Conservation (phyloP, 2,329 filamentous ascomycete species). For the Sclerotinia trifoliorum region DNA sequence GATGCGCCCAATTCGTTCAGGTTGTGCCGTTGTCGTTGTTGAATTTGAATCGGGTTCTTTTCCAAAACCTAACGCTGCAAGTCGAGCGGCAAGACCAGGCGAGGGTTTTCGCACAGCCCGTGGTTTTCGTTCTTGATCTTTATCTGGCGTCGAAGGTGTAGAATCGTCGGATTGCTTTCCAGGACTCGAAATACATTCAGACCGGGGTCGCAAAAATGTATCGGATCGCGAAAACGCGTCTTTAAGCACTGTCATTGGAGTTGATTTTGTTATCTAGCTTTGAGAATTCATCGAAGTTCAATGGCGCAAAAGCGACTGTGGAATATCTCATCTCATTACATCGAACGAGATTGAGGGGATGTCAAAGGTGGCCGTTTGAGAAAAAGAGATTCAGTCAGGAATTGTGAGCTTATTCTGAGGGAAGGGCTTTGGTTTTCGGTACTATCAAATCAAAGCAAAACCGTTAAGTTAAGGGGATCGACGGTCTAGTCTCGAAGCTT, state of each 20-base stretch:
- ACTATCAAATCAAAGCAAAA: slow-evolving; percentile 12
- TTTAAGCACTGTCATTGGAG: slow-evolving; percentile 29
- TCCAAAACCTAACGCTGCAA: slow-evolving; percentile 64
- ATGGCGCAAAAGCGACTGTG: slow-evolving; percentile 21
- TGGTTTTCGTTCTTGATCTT: slow-evolving; percentile 30
- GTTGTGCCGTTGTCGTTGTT: slow-evolving; percentile 31
- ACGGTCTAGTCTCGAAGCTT: slow-evolving; percentile 11
- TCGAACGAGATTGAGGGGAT: slow-evolving; percentile 8
- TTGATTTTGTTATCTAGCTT: slow-evolving; percentile 18
- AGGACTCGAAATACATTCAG: slow-evolving; percentile 22
- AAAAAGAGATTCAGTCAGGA: neutral
- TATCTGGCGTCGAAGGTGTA: slow-evolving; percentile 26
- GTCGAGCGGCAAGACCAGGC: slow-evolving; percentile 62
- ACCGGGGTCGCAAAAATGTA: slow-evolving; percentile 28
- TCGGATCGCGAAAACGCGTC: slow-evolving; percentile 30
- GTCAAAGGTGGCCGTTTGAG: slow-evolving; percentile 4
- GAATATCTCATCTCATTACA: slow-evolving; percentile 7
- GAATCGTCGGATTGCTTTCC: slow-evolving; percentile 24
- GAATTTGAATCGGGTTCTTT: slow-evolving; percentile 32
- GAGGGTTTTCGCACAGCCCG: slow-evolving; percentile 55
- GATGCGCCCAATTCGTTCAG: slow-evolving; percentile 62
- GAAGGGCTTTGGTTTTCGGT: neutral
- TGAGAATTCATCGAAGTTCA: slow-evolving; percentile 18
- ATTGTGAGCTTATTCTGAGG: neutral
- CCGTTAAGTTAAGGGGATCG: slow-evolving; percentile 11